Evolutionary conservation across 2,329 filamentous ascomycete species (phyloP).

Genomic region (Monosporascus ibericus): DNA sequence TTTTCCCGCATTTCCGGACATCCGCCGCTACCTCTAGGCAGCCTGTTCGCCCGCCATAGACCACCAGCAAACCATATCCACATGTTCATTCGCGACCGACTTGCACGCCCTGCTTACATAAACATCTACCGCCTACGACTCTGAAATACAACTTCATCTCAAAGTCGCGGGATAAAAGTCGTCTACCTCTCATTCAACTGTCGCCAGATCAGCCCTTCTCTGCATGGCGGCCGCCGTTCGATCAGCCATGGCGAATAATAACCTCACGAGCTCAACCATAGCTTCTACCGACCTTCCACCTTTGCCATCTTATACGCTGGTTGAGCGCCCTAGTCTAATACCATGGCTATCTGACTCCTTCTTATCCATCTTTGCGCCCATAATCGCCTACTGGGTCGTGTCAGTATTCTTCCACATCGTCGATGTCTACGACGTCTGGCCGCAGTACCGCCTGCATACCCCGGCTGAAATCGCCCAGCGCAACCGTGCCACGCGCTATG

Average conservation of each 20-base stretch:
- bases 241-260: slow-evolving; percentile 36
- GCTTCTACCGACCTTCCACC: slow-evolving; percentile 66
- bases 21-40: too few species aligned
- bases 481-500: slow-evolving; percentile 78
- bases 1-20: too few species aligned
- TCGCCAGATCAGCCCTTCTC: not conserved
- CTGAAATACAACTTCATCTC: too few species aligned
- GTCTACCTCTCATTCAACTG: not conserved
- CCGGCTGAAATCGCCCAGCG: slow-evolving; percentile 83
- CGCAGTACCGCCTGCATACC: slow-evolving; percentile 89
- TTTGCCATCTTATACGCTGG: slow-evolving; percentile 73
- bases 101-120: too few species aligned
- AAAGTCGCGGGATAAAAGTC: too few species aligned
- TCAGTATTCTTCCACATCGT: slow-evolving; percentile 84
- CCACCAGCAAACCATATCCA: too few species aligned
- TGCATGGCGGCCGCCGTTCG: not conserved
- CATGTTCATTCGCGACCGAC: too few species aligned
- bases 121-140: too few species aligned
- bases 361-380: slow-evolving; percentile 67
- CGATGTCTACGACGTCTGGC: slow-evolving; percentile 78
- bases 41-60: too few species aligned
- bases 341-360: slow-evolving; percentile 76
- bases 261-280: slow-evolving; percentile 33
- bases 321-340: slow-evolving; percentile 64
- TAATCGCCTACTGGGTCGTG: slow-evolving; percentile 81